These are phyloP conservation scores for Plasmopara muralis DNA, from an alignment of 352 stramenopile species.

Conservation along the genomic window DNA sequence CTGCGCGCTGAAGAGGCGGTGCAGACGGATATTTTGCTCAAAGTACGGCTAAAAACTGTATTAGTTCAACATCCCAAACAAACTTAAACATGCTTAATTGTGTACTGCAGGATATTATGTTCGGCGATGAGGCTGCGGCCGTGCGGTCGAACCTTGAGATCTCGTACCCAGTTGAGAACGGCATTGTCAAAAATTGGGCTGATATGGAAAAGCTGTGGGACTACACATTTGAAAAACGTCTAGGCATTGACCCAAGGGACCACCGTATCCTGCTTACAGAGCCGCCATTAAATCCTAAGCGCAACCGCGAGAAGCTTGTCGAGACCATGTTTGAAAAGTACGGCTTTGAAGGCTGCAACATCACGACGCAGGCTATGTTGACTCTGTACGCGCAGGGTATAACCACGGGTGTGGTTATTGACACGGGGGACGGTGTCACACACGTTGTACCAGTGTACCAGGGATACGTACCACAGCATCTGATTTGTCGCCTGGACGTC, in stretches of 20 bases:
- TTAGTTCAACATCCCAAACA: neutral
- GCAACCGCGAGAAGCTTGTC: conserved; percentile 88
- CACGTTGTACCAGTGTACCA: conserved; percentile 90
- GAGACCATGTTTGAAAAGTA: conserved; percentile 94
- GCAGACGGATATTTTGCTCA: conserved; percentile 80
- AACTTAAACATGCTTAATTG: neutral
- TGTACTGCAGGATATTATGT: conserved; percentile 88
- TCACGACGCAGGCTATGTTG: conserved; percentile 91
- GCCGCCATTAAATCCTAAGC: conserved; percentile 88
- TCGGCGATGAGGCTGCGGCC: conserved; percentile 88
- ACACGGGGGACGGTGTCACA: conserved; percentile 91
- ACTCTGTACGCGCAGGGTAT: conserved; percentile 90
- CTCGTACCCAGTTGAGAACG: conserved; percentile 91
- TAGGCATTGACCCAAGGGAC: conserved; percentile 60
- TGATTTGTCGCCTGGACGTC: conserved; percentile 89
- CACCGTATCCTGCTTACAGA: conserved; percentile 91
- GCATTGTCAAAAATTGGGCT: conserved; percentile 96
- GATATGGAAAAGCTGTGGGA: conserved; percentile 97
- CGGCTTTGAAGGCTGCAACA: conserved; percentile 84
- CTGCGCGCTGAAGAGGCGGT: conserved; percentile 90
- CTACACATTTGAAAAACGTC: conserved; percentile 92
- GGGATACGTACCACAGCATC: conserved; percentile 85
- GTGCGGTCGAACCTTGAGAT: conserved; percentile 85
- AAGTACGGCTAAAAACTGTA: conserved; percentile 25
- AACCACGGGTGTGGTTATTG: conserved; percentile 88